These are phyloP conservation scores for Annulohypoxylon truncatum DNA, from an alignment of 2,329 filamentous ascomycete species.

Conservation along the genomic window DNA sequence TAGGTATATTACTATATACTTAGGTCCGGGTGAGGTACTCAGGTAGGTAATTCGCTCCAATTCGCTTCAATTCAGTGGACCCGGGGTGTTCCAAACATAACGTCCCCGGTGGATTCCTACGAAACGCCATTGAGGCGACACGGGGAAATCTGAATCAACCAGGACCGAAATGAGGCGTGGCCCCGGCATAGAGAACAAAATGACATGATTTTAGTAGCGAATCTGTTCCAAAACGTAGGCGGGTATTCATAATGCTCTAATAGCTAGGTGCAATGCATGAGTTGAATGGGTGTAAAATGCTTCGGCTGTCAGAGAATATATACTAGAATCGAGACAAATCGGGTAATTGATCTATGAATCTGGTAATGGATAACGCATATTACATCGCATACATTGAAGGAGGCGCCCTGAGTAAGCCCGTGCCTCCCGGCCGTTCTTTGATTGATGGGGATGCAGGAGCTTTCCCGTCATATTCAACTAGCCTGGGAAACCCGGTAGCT, in stretches of 20 bases:
- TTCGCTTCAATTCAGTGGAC: constrained; percentile 23
- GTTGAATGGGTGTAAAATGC: background rate
- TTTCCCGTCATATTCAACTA: constrained; percentile 30
- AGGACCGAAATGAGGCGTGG: constrained; percentile 31
- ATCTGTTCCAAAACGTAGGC: constrained; percentile 2
- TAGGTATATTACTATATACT: constrained; percentile 28
- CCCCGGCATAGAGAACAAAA: constrained; percentile 19
- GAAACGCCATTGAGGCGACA: constrained; percentile 37
- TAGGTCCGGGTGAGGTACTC: background rate
- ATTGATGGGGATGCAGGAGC: constrained; percentile 29
- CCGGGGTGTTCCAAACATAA: constrained; percentile 31
- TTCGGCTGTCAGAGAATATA: constrained; percentile 1
- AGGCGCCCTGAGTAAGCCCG: constrained; percentile 47
- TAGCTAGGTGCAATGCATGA: background rate
- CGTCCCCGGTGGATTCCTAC: constrained; percentile 32
- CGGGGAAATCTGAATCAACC: constrained; percentile 39
- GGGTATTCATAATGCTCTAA: background rate
- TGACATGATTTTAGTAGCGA: constrained; percentile 28
- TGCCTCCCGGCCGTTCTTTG: constrained; percentile 41
- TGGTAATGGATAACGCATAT: constrained; percentile 6
- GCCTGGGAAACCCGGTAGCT: constrained; percentile 5
- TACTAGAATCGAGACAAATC: constrained; percentile 5
- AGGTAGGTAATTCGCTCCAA: constrained; percentile 4
- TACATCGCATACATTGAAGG: constrained; percentile 16
- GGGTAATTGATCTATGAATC: constrained; percentile 3